phyloP scores from a whole-genome alignment of 257 asterid species.

The Avicennia marina region DNA sequence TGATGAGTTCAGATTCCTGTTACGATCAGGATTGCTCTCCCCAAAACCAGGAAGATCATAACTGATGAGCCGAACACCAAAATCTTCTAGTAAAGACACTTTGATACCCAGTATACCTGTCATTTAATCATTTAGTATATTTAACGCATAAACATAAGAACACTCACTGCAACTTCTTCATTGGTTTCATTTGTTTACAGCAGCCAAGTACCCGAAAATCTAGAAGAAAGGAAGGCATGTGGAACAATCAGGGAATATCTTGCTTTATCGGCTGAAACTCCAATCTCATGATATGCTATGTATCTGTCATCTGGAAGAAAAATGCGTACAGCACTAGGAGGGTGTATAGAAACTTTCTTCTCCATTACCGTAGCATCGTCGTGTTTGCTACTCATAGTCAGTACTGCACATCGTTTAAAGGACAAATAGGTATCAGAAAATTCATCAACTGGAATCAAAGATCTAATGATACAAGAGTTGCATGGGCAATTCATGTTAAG shows the following conservation, averaged over 20 bases:
- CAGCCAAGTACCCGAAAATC: no score
- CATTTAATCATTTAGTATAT: no score
- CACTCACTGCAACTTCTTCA: slow-evolving; percentile 47
- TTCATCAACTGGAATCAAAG: not conserved
- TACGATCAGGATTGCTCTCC: slow-evolving; percentile 80
- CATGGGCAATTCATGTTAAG: no score
- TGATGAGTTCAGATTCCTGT: slow-evolving; percentile 64
- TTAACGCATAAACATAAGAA: not conserved
- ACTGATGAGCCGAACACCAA: slow-evolving; percentile 70
- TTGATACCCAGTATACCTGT: slow-evolving; percentile 67
- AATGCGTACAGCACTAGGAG: slow-evolving; percentile 60
- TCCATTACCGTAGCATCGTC: slow-evolving; percentile 27
- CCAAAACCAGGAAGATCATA: slow-evolving; percentile 96
- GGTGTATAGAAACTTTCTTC: slow-evolving; percentile 56
- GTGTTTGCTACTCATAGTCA: slow-evolving; percentile 40
- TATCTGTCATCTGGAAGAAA: slow-evolving; percentile 76
- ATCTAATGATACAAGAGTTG: not conserved
- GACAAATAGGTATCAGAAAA: slow-evolving; percentile 1
- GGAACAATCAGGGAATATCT: no score
- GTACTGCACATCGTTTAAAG: slow-evolving; percentile 35
- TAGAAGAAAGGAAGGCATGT: no score
- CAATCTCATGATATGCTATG: slow-evolving; percentile 67
- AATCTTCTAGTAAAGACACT: slow-evolving; percentile 59
- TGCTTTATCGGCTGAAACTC: no score
- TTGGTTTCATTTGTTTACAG: no score